Conservation (phyloP, 2,329 filamentous ascomycete genomes). For the Neonectria neomacrospora region DNA sequence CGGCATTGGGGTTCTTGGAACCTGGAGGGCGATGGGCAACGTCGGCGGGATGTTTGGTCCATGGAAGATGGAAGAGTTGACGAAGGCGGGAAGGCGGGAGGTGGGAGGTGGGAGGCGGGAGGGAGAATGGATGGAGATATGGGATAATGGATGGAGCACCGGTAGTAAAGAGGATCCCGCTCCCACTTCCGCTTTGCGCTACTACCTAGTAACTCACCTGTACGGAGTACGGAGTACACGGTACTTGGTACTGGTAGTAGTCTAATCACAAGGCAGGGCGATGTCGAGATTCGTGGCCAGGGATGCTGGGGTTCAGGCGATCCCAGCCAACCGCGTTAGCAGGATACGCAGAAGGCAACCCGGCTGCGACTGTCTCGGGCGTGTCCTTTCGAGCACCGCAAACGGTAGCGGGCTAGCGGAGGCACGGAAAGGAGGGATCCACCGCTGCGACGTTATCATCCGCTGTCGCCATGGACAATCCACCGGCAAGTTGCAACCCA, state of each 20-base stretch:
- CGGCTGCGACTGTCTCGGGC: too few species aligned
- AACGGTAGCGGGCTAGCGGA: conserved; percentile 25
- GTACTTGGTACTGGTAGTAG: too few species aligned
- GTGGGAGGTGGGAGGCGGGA: conserved; percentile 26
- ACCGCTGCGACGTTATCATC: conserved; percentile 44
- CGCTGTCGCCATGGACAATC: conserved; percentile 37
- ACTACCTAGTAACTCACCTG: too few species aligned
- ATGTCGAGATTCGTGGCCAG: conserved; percentile 45
- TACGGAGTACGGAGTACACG: too few species aligned
- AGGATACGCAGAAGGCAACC: conserved; percentile 25
- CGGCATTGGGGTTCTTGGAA: conserved; percentile 45
- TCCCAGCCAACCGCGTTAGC: conserved; percentile 39
- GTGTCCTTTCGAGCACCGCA: too few species aligned
- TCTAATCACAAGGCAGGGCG: conserved; percentile 46
- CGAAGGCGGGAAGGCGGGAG: conserved; percentile 26
- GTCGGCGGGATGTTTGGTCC: conserved; percentile 39
- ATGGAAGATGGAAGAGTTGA: conserved; percentile 46
- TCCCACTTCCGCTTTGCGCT: conserved; percentile 1
- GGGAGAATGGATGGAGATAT: conserved; percentile 30
- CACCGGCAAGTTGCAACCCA: conserved; percentile 39
- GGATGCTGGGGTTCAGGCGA: conserved; percentile 42
- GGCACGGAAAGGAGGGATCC: conserved; percentile 29
- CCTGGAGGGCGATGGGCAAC: conserved; percentile 37
- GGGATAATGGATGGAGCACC: conserved; percentile 31
- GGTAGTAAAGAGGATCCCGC: conserved; percentile 26